Evolutionary conservation across 345 rosid species (phyloP).

Genomic region (Citrus unshiu): DNA sequence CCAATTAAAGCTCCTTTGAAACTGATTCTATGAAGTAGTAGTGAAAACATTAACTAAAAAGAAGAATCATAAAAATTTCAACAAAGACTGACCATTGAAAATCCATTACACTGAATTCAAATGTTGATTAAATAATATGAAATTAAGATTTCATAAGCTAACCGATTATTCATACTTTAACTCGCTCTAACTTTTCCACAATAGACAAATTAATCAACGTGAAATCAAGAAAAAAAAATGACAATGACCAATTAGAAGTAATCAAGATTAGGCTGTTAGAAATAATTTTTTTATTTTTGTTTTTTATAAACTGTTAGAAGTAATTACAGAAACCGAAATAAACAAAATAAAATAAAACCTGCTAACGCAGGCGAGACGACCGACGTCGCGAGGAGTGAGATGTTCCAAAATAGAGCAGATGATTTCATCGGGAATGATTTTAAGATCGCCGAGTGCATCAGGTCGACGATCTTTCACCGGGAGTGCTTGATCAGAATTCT

Average conservation of each 20-base stretch:
- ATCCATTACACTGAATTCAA: not conserved
- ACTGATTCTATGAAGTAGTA: not conserved
- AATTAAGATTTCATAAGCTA: not conserved
- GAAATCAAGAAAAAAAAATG: not conserved
- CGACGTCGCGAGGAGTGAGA: slow-evolving; percentile 70
- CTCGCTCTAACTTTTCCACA: not conserved
- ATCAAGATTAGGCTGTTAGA: not conserved
- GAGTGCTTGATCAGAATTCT: slow-evolving; percentile 19
- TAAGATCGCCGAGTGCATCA: slow-evolving; percentile 66
- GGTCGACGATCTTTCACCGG: slow-evolving; percentile 55
- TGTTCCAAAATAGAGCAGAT: slow-evolving; percentile 53
- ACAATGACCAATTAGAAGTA: not conserved
- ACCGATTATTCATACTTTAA: not conserved
- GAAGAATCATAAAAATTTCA: not conserved
- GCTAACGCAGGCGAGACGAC: slow-evolving; percentile 85
- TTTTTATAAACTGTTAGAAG: not conserved
- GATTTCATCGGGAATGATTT: slow-evolving; percentile 69
- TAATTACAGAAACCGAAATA: not conserved
- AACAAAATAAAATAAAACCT: slow-evolving; percentile 38
- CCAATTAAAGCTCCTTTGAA: not conserved
- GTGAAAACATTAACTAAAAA: not conserved
- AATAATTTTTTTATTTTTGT: not conserved
- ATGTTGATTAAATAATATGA: not conserved
- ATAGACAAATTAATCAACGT: not conserved
- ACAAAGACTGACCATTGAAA: not conserved